These are phyloP conservation scores for Chalciporus piperatus DNA, from an alignment of 768 basidiomycete species.

Conservation along the genomic window DNA sequence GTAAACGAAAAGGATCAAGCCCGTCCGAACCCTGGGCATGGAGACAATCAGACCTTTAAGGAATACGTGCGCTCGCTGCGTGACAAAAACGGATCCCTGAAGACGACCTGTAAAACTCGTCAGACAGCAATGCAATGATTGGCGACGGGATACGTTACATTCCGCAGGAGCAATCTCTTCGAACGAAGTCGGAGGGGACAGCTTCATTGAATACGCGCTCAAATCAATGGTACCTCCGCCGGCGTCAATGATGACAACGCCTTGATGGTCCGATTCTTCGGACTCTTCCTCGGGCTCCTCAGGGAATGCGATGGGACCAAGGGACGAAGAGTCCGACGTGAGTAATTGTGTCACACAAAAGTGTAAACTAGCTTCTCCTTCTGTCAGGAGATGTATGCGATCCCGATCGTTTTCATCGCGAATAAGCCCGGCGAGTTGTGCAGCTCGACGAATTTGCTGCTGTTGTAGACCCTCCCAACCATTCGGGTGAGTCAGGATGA, in stretches of 20 bases:
- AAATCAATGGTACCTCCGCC: constrained; percentile 42
- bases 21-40: neutral
- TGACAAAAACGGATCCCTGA: constrained; percentile 39
- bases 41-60: constrained; percentile 23
- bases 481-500: constrained; percentile 29
- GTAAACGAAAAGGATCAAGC: neutral
- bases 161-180: constrained; percentile 35
- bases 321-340: constrained; percentile 26
- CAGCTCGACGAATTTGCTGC: constrained; percentile 27
- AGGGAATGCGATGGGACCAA: neutral
- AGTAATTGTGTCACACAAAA: constrained; percentile 44
- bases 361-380: constrained; percentile 27
- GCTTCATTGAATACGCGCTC: constrained; percentile 34
- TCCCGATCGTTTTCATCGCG: constrained; percentile 5
- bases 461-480: constrained; percentile 33
- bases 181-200: constrained; percentile 22
- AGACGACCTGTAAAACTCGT: constrained; percentile 30
- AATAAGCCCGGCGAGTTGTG: constrained; percentile 23
- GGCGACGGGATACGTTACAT: constrained; percentile 13
- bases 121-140: neutral
- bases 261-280: constrained; percentile 28
- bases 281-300: constrained; percentile 1
- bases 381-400: constrained; percentile 26
- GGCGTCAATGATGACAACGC: constrained; percentile 42
- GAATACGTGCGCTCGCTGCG: constrained; percentile 23